These are phyloP conservation scores for Globisporangium paddicum DNA, from an alignment of 352 stramenopile species.

Conservation along the genomic window DNA sequence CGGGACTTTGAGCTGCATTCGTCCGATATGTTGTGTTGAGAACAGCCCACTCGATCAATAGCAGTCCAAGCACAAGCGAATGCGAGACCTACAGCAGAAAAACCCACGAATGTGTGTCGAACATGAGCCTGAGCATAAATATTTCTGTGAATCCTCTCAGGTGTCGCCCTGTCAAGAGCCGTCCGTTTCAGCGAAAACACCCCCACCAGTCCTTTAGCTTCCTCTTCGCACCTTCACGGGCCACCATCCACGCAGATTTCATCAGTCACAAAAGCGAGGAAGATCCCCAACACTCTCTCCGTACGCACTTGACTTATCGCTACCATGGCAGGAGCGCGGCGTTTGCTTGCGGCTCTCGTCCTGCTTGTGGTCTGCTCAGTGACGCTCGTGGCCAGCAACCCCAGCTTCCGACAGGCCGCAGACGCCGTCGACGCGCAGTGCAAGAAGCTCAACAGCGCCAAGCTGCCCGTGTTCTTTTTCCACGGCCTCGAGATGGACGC, in stretches of 20 bases:
- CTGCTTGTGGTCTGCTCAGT: background rate
- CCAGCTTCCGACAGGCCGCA: background rate
- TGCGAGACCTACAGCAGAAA: too few species aligned
- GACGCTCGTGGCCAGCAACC: background rate
- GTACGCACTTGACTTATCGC: background rate
- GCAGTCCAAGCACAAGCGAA: too few species aligned
- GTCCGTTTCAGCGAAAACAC: background rate
- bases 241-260: too few species aligned
- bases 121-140: too few species aligned
- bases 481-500: slow-evolving; percentile 17
- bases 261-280: background rate
- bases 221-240: too few species aligned
- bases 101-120: background rate
- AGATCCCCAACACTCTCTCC: background rate
- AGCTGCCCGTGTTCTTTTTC: slow-evolving; percentile 30
- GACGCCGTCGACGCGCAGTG: background rate
- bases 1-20: too few species aligned
- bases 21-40: too few species aligned
- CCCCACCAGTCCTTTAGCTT: background rate
- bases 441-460: background rate
- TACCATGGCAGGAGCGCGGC: background rate
- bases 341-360: background rate
- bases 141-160: too few species aligned
- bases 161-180: background rate
- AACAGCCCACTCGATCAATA: too few species aligned